Conservation (phyloP, 352 stramenopile species). For the Phytophthora nicotianae region DNA sequence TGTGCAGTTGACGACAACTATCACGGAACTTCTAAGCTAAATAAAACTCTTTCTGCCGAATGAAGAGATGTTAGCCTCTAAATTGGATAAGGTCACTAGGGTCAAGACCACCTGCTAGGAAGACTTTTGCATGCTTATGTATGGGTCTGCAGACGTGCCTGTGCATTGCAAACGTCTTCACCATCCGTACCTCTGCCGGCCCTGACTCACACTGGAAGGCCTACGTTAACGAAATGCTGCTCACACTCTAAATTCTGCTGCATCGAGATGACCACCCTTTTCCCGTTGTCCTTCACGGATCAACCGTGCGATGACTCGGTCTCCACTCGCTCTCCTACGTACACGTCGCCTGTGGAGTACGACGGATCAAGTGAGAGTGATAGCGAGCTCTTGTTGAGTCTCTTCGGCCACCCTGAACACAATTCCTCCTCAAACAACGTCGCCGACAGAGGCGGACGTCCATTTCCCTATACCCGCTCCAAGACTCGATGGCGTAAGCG, state of each 20-base stretch:
- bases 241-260: conserved; percentile 14
- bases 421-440: not conserved
- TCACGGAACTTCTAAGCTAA: too few relatives aligned
- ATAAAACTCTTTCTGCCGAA: not conserved
- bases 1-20: too few relatives aligned
- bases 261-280: conserved; percentile 18
- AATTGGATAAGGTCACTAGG: conserved; percentile 12
- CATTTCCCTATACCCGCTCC: conserved; percentile 28
- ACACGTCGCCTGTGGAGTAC: conserved; percentile 12
- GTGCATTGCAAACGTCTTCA: conserved; percentile 14
- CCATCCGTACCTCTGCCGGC: conserved; percentile 16
- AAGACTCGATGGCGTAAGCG: conserved; percentile 35
- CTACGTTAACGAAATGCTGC: conserved; percentile 2
- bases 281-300: not conserved
- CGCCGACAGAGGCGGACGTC: conserved; percentile 14
- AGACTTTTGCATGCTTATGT: conserved; percentile 4
- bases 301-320: conserved; percentile 5
- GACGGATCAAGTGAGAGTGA: conserved; percentile 23
- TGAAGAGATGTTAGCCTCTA: conserved; percentile 1
- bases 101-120: not conserved
- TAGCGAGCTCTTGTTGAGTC: conserved; percentile 19
- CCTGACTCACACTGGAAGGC: conserved; percentile 7
- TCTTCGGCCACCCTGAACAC: conserved; percentile 8
- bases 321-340: conserved; percentile 17
- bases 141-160: conserved; percentile 6